Base-by-base conservation (phyloP, 2,329 filamentous ascomycete species). In the Mycosphaerella arachidis region DNA sequence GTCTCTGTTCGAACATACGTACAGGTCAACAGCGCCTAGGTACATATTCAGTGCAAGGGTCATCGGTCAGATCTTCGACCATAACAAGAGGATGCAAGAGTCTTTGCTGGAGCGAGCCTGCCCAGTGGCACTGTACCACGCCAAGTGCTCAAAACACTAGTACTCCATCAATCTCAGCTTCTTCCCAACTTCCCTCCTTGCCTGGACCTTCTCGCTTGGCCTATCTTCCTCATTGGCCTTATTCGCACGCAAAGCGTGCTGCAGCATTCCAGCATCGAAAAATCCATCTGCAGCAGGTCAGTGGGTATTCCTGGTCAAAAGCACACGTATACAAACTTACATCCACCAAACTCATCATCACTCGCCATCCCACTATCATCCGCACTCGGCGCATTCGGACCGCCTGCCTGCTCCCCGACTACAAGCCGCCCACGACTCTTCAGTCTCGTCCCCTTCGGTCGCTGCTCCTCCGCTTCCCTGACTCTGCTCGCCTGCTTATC, bases 191-290 rank as follows among this genome's bases (percentile, higher is more conserved):
- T 91, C 87, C 66, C 87, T 80, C 63, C 88, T 79, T 48, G 83
- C 82, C 4, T 82, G 82, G 10, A 86, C 86, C 58, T 84, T 79
- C 63, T 85, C 82, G 48, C 75, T 78, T 2, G 76, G 72, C 35
- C 67, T 70, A 56, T 84, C 82, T 10, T 52, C 50, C 6, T 78
- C 74, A 4, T 77, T 79, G 16, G 83, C 82, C 13, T 64, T 65
- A 54, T 88, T 84, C 2, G 87, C 88, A 72, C 92, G 92, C 59
- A 96, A 84, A 1, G 92, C 91, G 73, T 95, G 90, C 27, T 94
- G 81, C 5, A 97, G 84, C 91, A 97, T 96, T 13, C 93, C 93
- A 0, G 93, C 92, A 73, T 97, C 93, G 77, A 97, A 97, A 81
- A 97, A 97, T 33, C 93, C 93, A 80, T 97, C 92, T 96, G 18